Conservation (phyloP, 164 flowering plant species). For the Santalum album region DNA sequence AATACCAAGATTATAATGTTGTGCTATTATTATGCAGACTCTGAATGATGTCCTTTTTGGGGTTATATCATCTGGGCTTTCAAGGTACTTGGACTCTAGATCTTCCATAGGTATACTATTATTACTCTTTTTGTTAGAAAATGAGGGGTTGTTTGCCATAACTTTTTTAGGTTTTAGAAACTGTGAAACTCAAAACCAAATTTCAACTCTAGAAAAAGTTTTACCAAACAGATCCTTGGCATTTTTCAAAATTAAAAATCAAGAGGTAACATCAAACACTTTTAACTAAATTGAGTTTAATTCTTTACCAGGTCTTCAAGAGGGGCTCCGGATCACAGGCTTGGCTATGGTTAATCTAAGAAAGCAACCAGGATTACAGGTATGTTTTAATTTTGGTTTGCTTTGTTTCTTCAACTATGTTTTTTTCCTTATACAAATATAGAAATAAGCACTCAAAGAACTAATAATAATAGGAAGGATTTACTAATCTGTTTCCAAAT, state of each 20-base stretch:
- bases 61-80: slow-evolving; percentile 52
- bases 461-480: no score
- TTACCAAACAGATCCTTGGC: no score
- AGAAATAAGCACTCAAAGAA: no score
- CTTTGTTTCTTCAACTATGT: no score
- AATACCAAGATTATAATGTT: background rate
- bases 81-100: slow-evolving; percentile 44
- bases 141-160: no score
- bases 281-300: background rate
- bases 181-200: no score
- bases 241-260: no score
- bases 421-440: no score
- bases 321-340: slow-evolving; percentile 54
- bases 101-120: slow-evolving; percentile 41
- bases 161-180: no score
- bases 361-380: slow-evolving; percentile 58
- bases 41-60: slow-evolving; percentile 83
- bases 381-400: slow-evolving; percentile 2
- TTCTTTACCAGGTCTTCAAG: slow-evolving; percentile 18
- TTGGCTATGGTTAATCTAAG: slow-evolving; percentile 67
- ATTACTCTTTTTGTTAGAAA: no score
- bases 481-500: no score
- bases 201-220: background rate
- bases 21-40: slow-evolving; percentile 38
- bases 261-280: no score